These are phyloP conservation scores for Ceriops tagal DNA, from an alignment of 345 rosid genomes.

Conservation along the genomic window DNA sequence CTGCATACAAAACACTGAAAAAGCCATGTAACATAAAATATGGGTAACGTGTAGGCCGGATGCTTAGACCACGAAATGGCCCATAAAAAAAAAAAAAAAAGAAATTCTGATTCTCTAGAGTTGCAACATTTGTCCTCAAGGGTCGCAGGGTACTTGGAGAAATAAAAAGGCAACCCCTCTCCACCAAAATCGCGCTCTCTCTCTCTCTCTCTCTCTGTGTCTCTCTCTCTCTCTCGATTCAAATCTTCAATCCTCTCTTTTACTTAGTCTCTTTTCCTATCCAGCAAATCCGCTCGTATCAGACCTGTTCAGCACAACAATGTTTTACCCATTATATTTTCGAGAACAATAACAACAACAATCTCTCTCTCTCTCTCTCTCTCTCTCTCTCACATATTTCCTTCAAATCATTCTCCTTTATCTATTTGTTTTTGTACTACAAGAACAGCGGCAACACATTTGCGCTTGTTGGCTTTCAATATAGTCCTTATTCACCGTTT, in stretches of 20 bases:
- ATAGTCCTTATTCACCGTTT: not conserved
- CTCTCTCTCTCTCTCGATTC: slow-evolving; percentile 16
- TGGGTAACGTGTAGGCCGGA: not conserved
- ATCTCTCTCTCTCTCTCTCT: not conserved
- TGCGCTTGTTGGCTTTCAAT: too few species aligned
- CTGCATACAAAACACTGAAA: too few species aligned
- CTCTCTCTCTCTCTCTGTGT: slow-evolving; percentile 4
- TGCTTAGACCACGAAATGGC: not conserved
- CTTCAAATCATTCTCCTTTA: not conserved
- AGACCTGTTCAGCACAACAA: slow-evolving; percentile 41
- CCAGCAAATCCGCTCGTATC: slow-evolving; percentile 47
- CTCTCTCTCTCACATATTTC: not conserved
- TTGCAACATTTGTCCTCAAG: slow-evolving; percentile 24
- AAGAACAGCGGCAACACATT: not conserved
- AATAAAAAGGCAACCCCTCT: too few species aligned
- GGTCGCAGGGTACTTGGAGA: not conserved
- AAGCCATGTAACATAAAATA: too few species aligned
- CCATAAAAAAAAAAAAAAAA: not conserved
- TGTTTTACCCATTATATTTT: slow-evolving; percentile 31
- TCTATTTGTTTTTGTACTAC: not conserved
- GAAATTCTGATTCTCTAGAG: not conserved
- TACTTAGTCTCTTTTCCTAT: slow-evolving; percentile 33
- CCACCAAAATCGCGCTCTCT: slow-evolving; percentile 14
- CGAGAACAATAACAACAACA: slow-evolving; percentile 5
- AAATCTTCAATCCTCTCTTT: slow-evolving; percentile 14